phyloP scores from a whole-genome alignment of 176 grass and related monocot genomes.

The Microstegium vimineum region DNA sequence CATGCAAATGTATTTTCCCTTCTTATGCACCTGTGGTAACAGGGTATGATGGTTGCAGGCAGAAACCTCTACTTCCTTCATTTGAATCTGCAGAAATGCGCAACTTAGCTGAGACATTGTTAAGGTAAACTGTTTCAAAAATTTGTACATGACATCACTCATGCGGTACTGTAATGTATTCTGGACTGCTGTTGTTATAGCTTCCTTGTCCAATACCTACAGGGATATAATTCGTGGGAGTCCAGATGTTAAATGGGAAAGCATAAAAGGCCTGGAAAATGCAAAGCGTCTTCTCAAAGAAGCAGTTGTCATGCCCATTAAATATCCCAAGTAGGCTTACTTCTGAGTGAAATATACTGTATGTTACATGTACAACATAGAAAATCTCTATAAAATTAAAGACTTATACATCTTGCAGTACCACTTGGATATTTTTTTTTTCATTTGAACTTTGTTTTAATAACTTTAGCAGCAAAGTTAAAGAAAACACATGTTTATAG shows the following conservation, averaged over 20 bases:
- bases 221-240: conserved; percentile 91
- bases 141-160: background rate
- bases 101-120: conserved; percentile 80
- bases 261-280: conserved; percentile 91
- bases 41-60: conserved; percentile 34
- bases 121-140: conserved; percentile 45
- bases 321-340: conserved; percentile 87
- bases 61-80: conserved; percentile 80
- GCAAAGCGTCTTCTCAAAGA: conserved; percentile 90
- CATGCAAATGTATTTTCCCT: background rate
- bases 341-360: conserved; percentile 22
- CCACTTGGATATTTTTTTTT: background rate
- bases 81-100: conserved; percentile 89
- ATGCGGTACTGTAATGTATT: conserved; percentile 6
- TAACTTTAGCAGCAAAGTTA: background rate
- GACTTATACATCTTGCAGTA: background rate
- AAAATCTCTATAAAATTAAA: background rate
- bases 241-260: conserved; percentile 98
- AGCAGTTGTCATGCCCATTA: conserved; percentile 97
- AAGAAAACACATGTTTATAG: background rate
- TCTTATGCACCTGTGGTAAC: conserved; percentile 1
- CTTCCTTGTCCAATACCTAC: conserved; percentile 18
- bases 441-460: background rate
- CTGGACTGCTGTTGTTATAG: background rate
- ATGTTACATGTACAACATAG: background rate